These are phyloP conservation scores for Rhizopogon salebrosus DNA, from an alignment of 768 basidiomycete species.

Conservation along the genomic window DNA sequence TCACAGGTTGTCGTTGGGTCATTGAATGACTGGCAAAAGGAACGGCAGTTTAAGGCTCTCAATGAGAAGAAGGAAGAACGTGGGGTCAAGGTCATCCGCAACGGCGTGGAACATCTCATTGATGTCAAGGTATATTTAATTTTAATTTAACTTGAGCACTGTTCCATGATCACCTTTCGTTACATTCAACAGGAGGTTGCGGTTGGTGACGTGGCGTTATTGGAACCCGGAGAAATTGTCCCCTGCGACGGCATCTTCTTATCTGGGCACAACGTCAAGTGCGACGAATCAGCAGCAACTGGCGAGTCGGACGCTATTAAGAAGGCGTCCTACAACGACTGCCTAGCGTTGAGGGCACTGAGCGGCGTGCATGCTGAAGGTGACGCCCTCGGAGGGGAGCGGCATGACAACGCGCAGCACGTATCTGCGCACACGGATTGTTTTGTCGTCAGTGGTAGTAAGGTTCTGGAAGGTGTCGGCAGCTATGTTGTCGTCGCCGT, in stretches of 20 bases:
- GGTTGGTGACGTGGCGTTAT: conserved; percentile 86
- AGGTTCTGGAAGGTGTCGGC: conserved; percentile 93
- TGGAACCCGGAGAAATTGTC: conserved; percentile 94
- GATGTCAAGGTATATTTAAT: conserved; percentile 63
- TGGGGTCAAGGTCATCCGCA: conserved; percentile 76
- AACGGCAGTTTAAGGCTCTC: conserved; percentile 87
- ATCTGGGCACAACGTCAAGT: conserved; percentile 86
- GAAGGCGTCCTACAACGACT: conserved; percentile 77
- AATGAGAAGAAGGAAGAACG: conserved; percentile 97
- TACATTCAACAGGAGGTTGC: conserved; percentile 64
- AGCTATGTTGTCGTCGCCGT: conserved; percentile 90
- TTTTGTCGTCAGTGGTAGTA: conserved; percentile 87
- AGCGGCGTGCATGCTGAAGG: conserved; percentile 9
- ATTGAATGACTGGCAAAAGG: conserved; percentile 97
- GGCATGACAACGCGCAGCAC: conserved; percentile 14
- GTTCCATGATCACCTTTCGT: not conserved
- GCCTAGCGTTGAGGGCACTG: conserved; percentile 44
- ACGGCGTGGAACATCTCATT: conserved; percentile 63
- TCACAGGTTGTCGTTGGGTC: conserved; percentile 82
- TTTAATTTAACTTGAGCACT: not conserved
- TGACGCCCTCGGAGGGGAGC: conserved; percentile 22
- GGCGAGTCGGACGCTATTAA: conserved; percentile 96
- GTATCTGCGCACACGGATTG: conserved; percentile 69
- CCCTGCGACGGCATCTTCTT: conserved; percentile 97
- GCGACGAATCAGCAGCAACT: conserved; percentile 95